Conservation (phyloP, 2,329 filamentous ascomycete genomes). For the Colletotrichum orchidophilum region DNA sequence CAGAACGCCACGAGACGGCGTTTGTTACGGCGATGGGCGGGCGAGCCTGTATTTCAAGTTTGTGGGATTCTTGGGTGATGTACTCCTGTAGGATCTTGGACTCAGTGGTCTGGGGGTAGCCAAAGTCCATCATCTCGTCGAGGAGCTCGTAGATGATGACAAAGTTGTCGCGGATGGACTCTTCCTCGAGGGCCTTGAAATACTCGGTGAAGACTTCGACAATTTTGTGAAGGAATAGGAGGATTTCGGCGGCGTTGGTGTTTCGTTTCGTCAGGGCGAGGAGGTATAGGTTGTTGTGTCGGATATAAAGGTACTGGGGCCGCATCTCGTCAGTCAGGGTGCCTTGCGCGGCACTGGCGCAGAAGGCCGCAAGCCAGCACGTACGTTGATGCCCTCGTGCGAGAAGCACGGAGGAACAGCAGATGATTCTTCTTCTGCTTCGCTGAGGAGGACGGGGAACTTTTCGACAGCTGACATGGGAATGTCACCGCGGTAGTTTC, state of each 20-base stretch:
- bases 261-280: constrained; percentile 98
- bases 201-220: constrained; percentile 99
- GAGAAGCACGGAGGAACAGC: constrained; percentile 98
- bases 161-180: constrained; percentile 99
- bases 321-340: constrained; percentile 30
- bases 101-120: constrained; percentile 98
- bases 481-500: constrained; percentile 98
- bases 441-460: constrained; percentile 93
- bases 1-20: constrained; percentile 96
- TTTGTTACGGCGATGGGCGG: constrained; percentile 98
- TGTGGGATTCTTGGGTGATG: constrained; percentile 99
- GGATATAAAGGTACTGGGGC: constrained; percentile 92
- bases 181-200: constrained; percentile 98
- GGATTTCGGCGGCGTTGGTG: constrained; percentile 97
- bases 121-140: constrained; percentile 99
- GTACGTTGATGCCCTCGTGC: constrained; percentile 95
- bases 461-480: constrained; percentile 99
- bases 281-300: constrained; percentile 98
- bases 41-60: constrained; percentile 94
- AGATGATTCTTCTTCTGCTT: constrained; percentile 99
- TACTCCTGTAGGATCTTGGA: constrained; percentile 99
- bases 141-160: constrained; percentile 98
- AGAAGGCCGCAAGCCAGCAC: constrained; percentile 43
- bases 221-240: constrained; percentile 96
- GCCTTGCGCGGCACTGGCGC: constrained; percentile 21